A percentile compares a stretch with the other conserved stretches of the same genome.
Evolutionary conservation across 768 basidiomycete genomes (phyloP).

Genomic region (Rhizopogon vulgaris): DNA sequence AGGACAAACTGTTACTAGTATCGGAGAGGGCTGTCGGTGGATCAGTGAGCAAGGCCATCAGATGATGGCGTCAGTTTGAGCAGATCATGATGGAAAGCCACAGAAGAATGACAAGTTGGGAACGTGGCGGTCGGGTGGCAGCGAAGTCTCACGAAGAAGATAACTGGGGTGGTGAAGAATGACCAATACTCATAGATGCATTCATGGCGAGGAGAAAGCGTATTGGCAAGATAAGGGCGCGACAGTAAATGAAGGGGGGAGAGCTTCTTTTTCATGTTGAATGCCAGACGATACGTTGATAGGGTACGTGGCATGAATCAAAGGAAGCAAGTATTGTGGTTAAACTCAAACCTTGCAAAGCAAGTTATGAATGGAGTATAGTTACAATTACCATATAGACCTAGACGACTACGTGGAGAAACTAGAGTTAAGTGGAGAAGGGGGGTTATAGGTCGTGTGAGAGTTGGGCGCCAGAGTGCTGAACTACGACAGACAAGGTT

Average conservation of each 20-base stretch:
- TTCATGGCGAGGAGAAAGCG: not conserved
- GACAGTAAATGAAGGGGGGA: not conserved
- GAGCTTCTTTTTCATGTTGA: not conserved
- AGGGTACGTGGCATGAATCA: not conserved
- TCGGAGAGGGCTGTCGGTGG: not conserved
- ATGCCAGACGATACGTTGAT: not conserved
- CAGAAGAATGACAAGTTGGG: not conserved
- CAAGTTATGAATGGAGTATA: not conserved
- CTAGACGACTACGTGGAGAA: not conserved
- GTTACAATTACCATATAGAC: not conserved
- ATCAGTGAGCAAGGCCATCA: not conserved
- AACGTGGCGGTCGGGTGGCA: conserved; percentile 1
- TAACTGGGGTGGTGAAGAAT: not conserved
- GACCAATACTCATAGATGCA: not conserved
- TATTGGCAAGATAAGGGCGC: not conserved
- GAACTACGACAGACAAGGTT: not conserved
- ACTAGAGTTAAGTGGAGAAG: not conserved
- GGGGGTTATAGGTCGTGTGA: not conserved
- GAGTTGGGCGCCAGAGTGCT: not conserved
- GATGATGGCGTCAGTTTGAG: not conserved
- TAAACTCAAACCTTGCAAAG: not conserved
- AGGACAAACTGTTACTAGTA: not conserved
- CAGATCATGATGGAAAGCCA: not conserved
- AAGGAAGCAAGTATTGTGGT: not conserved
- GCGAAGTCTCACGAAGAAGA: not conserved